A percentile compares a stretch with the other conserved stretches of the same genome.
Conservation (phyloP, 1,284 basidiomycete genomes). For the Trichosporon faecale region DNA sequence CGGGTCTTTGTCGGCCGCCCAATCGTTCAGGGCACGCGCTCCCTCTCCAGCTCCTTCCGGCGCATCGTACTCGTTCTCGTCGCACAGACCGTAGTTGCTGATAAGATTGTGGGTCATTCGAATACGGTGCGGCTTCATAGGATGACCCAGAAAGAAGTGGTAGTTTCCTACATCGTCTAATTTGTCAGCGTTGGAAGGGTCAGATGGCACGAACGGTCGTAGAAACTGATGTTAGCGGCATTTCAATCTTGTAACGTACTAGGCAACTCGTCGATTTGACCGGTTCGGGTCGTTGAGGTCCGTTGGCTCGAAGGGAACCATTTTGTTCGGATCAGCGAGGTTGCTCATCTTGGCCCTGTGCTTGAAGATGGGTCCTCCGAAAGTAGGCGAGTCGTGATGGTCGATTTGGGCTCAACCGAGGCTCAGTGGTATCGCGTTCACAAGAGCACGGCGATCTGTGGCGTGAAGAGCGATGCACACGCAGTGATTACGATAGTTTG, state of each 20-base stretch:
- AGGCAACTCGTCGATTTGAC: conserved; percentile 26
- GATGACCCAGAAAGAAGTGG: conserved; percentile 82
- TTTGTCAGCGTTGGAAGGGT: neutral
- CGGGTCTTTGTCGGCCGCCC: conserved; percentile 20
- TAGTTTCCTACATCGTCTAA: conserved; percentile 50
- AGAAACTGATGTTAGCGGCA: conserved; percentile 31
- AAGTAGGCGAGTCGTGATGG: neutral
- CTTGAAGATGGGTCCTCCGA: neutral
- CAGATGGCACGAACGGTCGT: conserved; percentile 33
- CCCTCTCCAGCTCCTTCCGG: conserved; percentile 33
- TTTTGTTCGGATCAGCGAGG: conserved; percentile 20
- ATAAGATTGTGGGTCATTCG: conserved; percentile 89
- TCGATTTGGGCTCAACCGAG: neutral
- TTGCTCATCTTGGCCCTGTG: neutral
- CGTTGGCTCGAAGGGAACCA: conserved; percentile 23
- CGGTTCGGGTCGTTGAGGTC: conserved; percentile 27
- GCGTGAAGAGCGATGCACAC: neutral
- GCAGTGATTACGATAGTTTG: neutral
- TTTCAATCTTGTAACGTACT: conserved; percentile 14
- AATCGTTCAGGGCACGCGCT: conserved; percentile 31
- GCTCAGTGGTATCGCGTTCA: neutral
- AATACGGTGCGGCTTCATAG: conserved; percentile 94
- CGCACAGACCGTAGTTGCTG: conserved; percentile 74
- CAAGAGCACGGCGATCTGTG: neutral
- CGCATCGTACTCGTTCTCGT: conserved; percentile 37